These are phyloP conservation scores for Bothriochloa decipiens DNA, from an alignment of 176 grass and related monocot genomes.

Conservation along the genomic window DNA sequence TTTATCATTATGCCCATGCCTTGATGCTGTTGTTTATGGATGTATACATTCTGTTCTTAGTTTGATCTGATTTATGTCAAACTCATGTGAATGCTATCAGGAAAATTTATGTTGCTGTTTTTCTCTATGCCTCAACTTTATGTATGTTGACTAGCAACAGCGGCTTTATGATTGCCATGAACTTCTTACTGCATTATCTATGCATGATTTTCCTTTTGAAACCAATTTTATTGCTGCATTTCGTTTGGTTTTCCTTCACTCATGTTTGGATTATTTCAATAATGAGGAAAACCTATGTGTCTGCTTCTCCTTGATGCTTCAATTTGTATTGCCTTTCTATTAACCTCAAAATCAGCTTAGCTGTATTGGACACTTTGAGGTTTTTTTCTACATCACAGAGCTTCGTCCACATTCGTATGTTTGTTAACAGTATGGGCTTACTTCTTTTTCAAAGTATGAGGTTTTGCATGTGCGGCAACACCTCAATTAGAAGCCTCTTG, in stretches of 20 bases:
- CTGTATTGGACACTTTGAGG: neutral
- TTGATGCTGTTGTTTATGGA: neutral
- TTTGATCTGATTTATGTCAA: neutral
- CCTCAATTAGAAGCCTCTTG: neutral
- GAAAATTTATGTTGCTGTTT: conserved; percentile 2
- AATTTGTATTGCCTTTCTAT: neutral
- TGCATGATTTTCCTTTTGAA: neutral
- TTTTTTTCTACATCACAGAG: neutral
- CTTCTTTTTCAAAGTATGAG: neutral
- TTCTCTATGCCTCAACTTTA: neutral
- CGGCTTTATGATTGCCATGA: neutral
- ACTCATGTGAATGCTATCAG: neutral
- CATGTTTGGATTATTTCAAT: neutral
- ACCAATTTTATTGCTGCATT: neutral
- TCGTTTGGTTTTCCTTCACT: neutral
- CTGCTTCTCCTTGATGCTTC: neutral
- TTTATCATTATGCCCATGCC: conserved; percentile 3
- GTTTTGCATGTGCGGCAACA: neutral
- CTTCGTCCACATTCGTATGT: neutral
- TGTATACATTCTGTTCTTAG: neutral
- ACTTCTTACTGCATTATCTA: neutral
- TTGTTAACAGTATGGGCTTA: neutral
- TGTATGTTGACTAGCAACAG: neutral
- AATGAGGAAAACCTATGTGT: neutral
- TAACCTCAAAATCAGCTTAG: neutral